These are phyloP conservation scores for Kregervanrija delftensis DNA, from an alignment of 805 yeast species.

Conservation along the genomic window DNA sequence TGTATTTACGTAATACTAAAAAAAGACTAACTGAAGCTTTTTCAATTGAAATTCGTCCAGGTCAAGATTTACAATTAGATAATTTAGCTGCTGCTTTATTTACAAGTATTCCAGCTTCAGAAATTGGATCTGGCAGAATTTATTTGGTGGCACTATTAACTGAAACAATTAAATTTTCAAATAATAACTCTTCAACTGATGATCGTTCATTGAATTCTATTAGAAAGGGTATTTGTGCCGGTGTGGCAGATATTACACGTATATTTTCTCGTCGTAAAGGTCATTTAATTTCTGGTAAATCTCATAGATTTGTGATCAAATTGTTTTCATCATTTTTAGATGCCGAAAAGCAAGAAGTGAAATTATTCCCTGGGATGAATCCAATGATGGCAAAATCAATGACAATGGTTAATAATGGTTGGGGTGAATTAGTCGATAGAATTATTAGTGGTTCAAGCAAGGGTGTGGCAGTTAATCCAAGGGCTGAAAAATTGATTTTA, in stretches of 20 bases:
- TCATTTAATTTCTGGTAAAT: constrained; percentile 49
- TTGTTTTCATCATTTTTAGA: constrained; percentile 64
- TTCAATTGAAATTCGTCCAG: constrained; percentile 55
- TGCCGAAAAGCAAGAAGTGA: constrained; percentile 25
- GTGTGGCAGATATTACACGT: constrained; percentile 79
- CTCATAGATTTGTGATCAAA: constrained; percentile 66
- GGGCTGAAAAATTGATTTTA: constrained; percentile 65
- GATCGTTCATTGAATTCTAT: constrained; percentile 25
- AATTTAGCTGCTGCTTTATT: constrained; percentile 75
- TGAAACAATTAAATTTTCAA: constrained; percentile 50
- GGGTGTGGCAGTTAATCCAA: constrained; percentile 76
- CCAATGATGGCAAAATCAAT: constrained; percentile 30
- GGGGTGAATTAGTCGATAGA: constrained; percentile 83
- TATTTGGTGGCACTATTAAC: constrained; percentile 72
- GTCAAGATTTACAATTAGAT: constrained; percentile 52
- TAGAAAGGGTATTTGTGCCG: constrained; percentile 81
- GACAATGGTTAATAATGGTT: constrained; percentile 53
- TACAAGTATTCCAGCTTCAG: constrained; percentile 64
- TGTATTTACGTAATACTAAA: constrained; percentile 60
- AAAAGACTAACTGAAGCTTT: constrained; percentile 74
- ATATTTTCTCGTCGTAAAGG: constrained; percentile 63
- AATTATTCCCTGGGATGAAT: constrained; percentile 26
- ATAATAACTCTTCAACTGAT: not conserved
- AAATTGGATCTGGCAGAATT: constrained; percentile 51
- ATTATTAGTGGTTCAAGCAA: constrained; percentile 66